These are phyloP conservation scores for Biscogniauxia marginata DNA, from an alignment of 2,329 filamentous ascomycete genomes.

Conservation along the genomic window DNA sequence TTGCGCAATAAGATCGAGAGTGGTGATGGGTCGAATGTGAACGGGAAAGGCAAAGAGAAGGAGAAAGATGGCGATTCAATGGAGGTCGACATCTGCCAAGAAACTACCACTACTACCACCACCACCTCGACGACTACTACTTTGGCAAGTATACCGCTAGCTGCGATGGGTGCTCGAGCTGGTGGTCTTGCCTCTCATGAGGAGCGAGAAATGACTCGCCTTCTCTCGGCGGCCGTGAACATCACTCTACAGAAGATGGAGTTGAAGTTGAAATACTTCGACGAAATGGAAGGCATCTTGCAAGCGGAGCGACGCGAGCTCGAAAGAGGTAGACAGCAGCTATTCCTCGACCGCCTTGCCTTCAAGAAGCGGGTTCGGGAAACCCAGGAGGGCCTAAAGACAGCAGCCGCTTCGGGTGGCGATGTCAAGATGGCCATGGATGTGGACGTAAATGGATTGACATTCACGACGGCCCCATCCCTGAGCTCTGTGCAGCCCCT, in stretches of 20 bases:
- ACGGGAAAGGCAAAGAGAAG: slow-evolving; percentile 60
- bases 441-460: slow-evolving; percentile 52
- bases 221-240: slow-evolving; percentile 90
- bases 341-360: slow-evolving; percentile 87
- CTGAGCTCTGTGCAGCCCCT: slow-evolving; percentile 51
- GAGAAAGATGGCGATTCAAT: slow-evolving; percentile 57
- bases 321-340: slow-evolving; percentile 85
- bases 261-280: slow-evolving; percentile 92
- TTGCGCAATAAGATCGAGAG: slow-evolving; percentile 76
- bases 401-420: slow-evolving; percentile 47
- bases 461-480: slow-evolving; percentile 48
- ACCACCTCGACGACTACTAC: slow-evolving; percentile 47
- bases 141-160: slow-evolving; percentile 77
- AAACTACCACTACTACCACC: slow-evolving; percentile 45
- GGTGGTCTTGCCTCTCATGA: slow-evolving; percentile 91
- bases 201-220: slow-evolving; percentile 91
- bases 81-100: slow-evolving; percentile 60
- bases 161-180: slow-evolving; percentile 80
- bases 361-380: slow-evolving; percentile 87
- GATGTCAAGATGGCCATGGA: slow-evolving; percentile 50
- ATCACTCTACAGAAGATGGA: slow-evolving; percentile 94
- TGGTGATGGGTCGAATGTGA: slow-evolving; percentile 44
- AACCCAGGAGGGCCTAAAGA: slow-evolving; percentile 72
- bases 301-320: slow-evolving; percentile 91
- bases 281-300: slow-evolving; percentile 90